Evolutionary conservation across 768 basidiomycete species (phyloP).

Genomic region (Cystofilobasidium bisporidii): DNA sequence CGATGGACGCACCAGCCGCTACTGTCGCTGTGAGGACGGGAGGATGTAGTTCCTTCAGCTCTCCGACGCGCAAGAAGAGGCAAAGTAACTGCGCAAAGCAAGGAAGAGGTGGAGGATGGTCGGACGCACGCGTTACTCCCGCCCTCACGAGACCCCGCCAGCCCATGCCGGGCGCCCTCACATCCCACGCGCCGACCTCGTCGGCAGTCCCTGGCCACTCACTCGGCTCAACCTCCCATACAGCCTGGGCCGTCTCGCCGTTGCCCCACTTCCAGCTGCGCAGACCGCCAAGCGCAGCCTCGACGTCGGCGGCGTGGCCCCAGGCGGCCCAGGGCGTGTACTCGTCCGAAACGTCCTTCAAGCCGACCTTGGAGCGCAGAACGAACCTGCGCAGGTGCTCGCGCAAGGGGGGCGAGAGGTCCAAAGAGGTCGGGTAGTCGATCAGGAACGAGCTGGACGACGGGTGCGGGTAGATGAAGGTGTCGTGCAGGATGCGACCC

Average conservation of each 20-base stretch:
- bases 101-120: too few species aligned
- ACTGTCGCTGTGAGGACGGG: background rate
- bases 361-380: slow-evolving; percentile 77
- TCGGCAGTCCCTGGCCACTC: slow-evolving; percentile 12
- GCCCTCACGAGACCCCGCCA: slow-evolving; percentile 58
- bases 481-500: slow-evolving; percentile 83
- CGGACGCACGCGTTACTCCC: slow-evolving; percentile 62
- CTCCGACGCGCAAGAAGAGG: background rate
- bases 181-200: slow-evolving; percentile 40
- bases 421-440: slow-evolving; percentile 29
- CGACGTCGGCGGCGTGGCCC: slow-evolving; percentile 33
- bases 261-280: slow-evolving; percentile 51
- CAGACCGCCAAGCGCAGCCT: slow-evolving; percentile 25
- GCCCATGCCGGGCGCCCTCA: slow-evolving; percentile 57
- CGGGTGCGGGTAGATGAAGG: slow-evolving; percentile 63
- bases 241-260: slow-evolving; percentile 46
- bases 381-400: slow-evolving; percentile 72
- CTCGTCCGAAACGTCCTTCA: slow-evolving; percentile 65
- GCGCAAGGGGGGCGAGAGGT: slow-evolving; percentile 44
- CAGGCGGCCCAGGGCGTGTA: slow-evolving; percentile 77
- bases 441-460: slow-evolving; percentile 45
- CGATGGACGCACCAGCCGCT: slow-evolving; percentile 1
- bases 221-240: slow-evolving; percentile 10
- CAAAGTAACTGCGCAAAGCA: too few species aligned
- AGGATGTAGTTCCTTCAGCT: too few species aligned